Conservation (phyloP, 1,139 yeast genomes). For the Geotrichum reessii region DNA sequence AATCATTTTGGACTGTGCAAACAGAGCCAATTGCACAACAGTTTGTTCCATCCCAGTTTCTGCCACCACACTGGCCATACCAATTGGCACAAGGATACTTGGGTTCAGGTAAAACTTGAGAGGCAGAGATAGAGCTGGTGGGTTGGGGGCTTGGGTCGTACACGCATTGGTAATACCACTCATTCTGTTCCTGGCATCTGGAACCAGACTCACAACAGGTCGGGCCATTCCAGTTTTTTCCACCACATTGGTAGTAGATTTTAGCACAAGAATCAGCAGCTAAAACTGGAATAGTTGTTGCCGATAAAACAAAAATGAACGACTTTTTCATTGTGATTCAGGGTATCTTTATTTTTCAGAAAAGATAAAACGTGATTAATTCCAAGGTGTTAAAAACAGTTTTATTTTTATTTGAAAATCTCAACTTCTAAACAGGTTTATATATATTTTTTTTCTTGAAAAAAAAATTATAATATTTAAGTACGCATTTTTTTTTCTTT, state of each 20-base stretch:
- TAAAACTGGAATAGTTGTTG: not conserved
- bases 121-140: no score
- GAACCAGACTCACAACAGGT: conserved; percentile 14
- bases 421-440: no score
- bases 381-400: not conserved
- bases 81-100: conserved; percentile 1
- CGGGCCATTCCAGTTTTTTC: conserved; percentile 2
- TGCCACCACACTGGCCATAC: conserved; percentile 18
- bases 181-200: conserved; percentile 5
- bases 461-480: no score
- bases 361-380: not conserved
- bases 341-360: not conserved
- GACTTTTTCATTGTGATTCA: not conserved
- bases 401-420: not conserved
- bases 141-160: not conserved
- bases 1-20: not conserved
- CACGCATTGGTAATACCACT: conserved; percentile 13
- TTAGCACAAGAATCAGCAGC: conserved; percentile 1
- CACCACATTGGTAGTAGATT: conserved; percentile 9
- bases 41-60: conserved; percentile 8
- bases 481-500: not conserved
- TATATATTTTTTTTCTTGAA: no score
- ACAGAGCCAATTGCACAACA: conserved; percentile 11
- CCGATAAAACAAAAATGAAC: not conserved
- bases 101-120: no score